Evolutionary conservation across 2,329 filamentous ascomycete species (phyloP).

Genomic region (Nakataea oryzae): DNA sequence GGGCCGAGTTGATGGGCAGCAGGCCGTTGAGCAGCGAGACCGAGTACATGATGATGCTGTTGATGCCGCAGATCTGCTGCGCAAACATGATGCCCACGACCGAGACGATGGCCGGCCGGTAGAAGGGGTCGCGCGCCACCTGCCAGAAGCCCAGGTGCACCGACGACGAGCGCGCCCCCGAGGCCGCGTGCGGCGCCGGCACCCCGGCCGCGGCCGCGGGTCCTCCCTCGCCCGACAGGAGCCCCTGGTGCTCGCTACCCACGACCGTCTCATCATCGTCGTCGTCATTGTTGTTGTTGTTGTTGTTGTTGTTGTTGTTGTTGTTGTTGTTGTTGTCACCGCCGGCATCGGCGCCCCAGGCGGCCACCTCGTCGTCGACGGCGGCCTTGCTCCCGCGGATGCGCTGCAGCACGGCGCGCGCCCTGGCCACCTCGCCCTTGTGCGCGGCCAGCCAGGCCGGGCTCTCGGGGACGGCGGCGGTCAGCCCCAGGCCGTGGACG

Average conservation of each 20-base stretch:
- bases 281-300: too few relatives aligned
- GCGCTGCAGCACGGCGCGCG: constrained; percentile 58
- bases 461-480: constrained; percentile 67
- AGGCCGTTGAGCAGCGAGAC: constrained; percentile 78
- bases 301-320: constrained; percentile 9
- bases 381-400: constrained; percentile 62
- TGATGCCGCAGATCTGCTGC: constrained; percentile 89
- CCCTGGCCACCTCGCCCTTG: constrained; percentile 48
- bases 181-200: constrained; percentile 12
- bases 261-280: neutral
- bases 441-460: constrained; percentile 70
- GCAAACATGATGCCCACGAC: constrained; percentile 86
- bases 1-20: constrained; percentile 68
- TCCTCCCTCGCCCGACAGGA: constrained; percentile 44
- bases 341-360: constrained; percentile 39
- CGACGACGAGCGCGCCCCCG: constrained; percentile 10
- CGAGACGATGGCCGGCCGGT: constrained; percentile 66
- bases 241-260: constrained; percentile 57
- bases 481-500: constrained; percentile 58
- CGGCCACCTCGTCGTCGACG: constrained; percentile 61
- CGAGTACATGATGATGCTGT: constrained; percentile 98
- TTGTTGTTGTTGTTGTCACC: constrained; percentile 14
- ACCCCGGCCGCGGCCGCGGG: constrained; percentile 5
- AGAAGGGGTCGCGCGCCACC: constrained; percentile 56
- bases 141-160: constrained; percentile 48